A percentile compares a stretch with the other conserved stretches of the same genome.
phyloP scores from a whole-genome alignment of 1,284 basidiomycete genomes.

The Xerocomus minutiporus region DNA sequence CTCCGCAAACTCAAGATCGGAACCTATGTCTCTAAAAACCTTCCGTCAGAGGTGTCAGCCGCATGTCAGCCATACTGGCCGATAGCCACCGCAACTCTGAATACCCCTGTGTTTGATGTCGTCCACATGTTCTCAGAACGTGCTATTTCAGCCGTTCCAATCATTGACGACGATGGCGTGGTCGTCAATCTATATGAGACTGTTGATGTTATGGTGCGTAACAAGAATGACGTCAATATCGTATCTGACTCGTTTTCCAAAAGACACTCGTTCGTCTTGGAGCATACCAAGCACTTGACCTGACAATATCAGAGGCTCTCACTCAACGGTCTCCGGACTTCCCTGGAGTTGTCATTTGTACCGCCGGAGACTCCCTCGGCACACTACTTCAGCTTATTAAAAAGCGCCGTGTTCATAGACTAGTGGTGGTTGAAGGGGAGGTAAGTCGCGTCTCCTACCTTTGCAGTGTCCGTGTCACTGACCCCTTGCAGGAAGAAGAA shows the following conservation, averaged over 20 bases:
- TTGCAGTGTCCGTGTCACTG: slow-evolving; percentile 4
- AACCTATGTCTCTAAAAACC: slow-evolving; percentile 72
- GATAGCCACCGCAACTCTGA: slow-evolving; percentile 87
- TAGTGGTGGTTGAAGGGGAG: slow-evolving; percentile 89
- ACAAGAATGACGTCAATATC: neutral
- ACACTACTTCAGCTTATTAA: slow-evolving; percentile 91
- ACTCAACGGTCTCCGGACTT: slow-evolving; percentile 91
- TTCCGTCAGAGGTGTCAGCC: slow-evolving; percentile 39
- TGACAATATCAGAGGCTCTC: slow-evolving; percentile 93
- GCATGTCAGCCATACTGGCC: slow-evolving; percentile 76
- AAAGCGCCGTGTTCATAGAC: slow-evolving; percentile 87
- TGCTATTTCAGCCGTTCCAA: slow-evolving; percentile 95
- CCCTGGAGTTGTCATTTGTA: slow-evolving; percentile 94
- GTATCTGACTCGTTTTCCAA: slow-evolving; percentile 9
- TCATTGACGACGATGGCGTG: slow-evolving; percentile 88
- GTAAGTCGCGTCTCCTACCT: slow-evolving; percentile 36
- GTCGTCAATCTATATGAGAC: slow-evolving; percentile 98
- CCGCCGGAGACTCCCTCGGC: slow-evolving; percentile 89
- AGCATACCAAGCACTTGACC: slow-evolving; percentile 89
- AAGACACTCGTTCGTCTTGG: slow-evolving; percentile 94
- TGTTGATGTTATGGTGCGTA: slow-evolving; percentile 94
- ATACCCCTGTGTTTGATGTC: slow-evolving; percentile 95
- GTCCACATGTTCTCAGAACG: slow-evolving; percentile 98
- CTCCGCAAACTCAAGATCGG: slow-evolving; percentile 90
- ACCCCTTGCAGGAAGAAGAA: slow-evolving; percentile 61